Evolutionary conservation across 2,329 filamentous ascomycete genomes (phyloP), one percentile per base, ranked within the genome.

Genomic region (Venturia pyrina): DNA sequence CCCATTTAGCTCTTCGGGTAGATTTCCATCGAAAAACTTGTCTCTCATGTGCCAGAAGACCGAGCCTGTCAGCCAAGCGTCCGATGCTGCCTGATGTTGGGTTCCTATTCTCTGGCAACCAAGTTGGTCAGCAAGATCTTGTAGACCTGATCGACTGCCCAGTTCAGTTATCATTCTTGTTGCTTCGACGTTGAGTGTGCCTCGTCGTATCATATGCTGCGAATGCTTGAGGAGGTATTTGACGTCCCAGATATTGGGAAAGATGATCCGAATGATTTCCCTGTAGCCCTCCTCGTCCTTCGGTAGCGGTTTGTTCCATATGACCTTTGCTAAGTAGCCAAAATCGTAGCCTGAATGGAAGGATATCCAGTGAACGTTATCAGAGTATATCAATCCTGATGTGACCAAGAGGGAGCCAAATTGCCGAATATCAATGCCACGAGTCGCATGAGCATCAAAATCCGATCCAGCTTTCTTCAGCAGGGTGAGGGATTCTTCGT

Each of bases 271-370:
- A 78, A 98, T 91, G 61, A 93, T 85, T 72, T 88, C 85, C 74
- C 96, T 90, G 75, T 98, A 99, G 69, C 95, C 88, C 62, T 88
- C 84, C 75, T 98, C 95, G 70, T 96, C 91, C 70, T 92, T 90
- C 0, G 95, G 95, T 8, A 99, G 82, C 57, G 89, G 86, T 70
- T 87, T 85, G 77, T 90, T 90, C 66, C 90, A 88, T 75, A 99
- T 87, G 66, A 97, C 87, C 79, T 99, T 99, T 73, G 96, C 93
- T 60, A 99, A 82, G 73, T 98, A 98, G 62, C 93, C 95, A 77
- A 99, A 98, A 79, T 99, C 95, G 78, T 99, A 99, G 68, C 93
- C 95, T 37, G 91, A 95, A 76, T 99, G 95, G 78, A 98, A 98
- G 4, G 91, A 96, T 69, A 99, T 90, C 95, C 95, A 99, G 75